Evolutionary conservation across 176 grass and related monocot genomes (phyloP).

Genomic region (Hyparrhenia diplandra): DNA sequence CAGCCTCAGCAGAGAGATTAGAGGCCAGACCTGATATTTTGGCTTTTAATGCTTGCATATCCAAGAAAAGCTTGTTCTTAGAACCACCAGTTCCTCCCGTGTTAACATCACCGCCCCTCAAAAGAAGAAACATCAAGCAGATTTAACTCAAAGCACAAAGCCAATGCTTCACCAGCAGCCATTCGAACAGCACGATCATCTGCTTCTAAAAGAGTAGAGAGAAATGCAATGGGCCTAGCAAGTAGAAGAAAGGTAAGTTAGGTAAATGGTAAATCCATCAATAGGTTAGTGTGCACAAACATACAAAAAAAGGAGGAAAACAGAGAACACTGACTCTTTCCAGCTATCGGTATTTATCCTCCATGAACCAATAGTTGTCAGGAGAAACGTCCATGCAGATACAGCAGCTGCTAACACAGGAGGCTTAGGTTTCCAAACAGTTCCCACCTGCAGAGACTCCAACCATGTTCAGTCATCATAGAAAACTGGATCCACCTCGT

Average conservation of each 20-base stretch:
- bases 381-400: slow-evolving; percentile 90
- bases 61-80: slow-evolving; percentile 59
- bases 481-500: neutral
- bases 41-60: slow-evolving; percentile 85
- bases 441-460: slow-evolving; percentile 57
- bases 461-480: slow-evolving; percentile 7
- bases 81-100: slow-evolving; percentile 41
- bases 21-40: slow-evolving; percentile 70
- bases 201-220: slow-evolving; percentile 74
- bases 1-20: slow-evolving; percentile 72
- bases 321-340: slow-evolving; percentile 65
- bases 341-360: slow-evolving; percentile 83
- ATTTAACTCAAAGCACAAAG: slow-evolving; percentile 76
- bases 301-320: neutral
- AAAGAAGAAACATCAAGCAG: slow-evolving; percentile 60
- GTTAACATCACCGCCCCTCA: slow-evolving; percentile 35
- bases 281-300: neutral
- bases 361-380: slow-evolving; percentile 83
- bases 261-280: neutral
- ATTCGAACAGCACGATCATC: slow-evolving; percentile 87
- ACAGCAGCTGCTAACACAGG: slow-evolving; percentile 69
- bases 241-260: slow-evolving; percentile 1
- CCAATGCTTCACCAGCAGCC: slow-evolving; percentile 95
- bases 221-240: slow-evolving; percentile 62
- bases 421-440: slow-evolving; percentile 55